Evolutionary conservation across 257 asterid genomes (phyloP).

Genomic region (Sherardia arvensis): DNA sequence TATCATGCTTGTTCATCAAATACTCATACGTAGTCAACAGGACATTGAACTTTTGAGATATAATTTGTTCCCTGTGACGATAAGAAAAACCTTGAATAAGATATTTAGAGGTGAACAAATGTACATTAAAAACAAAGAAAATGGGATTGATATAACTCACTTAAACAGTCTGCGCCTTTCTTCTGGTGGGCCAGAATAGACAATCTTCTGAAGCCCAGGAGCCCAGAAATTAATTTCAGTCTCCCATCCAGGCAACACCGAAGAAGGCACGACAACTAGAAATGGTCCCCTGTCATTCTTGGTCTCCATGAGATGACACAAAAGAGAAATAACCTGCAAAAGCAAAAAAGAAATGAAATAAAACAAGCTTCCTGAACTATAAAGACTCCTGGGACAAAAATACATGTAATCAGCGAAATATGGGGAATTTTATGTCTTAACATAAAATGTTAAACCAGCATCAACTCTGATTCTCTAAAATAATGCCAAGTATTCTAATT

Average conservation of each 20-base stretch:
- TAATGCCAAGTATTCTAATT: no score
- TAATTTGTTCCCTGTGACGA: slow-evolving; percentile 78
- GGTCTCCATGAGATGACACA: slow-evolving; percentile 87
- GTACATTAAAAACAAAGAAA: neutral
- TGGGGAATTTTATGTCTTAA: neutral
- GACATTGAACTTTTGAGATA: slow-evolving; percentile 89
- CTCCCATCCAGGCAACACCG: slow-evolving; percentile 98
- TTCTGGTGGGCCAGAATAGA: slow-evolving; percentile 94
- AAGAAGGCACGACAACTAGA: slow-evolving; percentile 97
- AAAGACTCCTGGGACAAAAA: neutral
- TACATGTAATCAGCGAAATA: neutral
- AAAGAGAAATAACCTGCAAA: slow-evolving; percentile 81
- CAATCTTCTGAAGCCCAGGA: slow-evolving; percentile 72
- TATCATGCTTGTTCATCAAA: slow-evolving; percentile 98
- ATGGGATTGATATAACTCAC: slow-evolving; percentile 31
- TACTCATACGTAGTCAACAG: slow-evolving; percentile 94
- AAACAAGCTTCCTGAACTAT: neutral
- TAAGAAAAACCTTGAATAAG: slow-evolving; percentile 18
- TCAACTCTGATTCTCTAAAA: no score
- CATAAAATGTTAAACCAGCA: neutral
- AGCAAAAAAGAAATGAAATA: neutral
- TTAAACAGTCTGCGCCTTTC: slow-evolving; percentile 91
- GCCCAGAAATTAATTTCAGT: slow-evolving; percentile 94
- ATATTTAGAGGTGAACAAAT: slow-evolving; percentile 1
- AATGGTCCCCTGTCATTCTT: slow-evolving; percentile 98